Conservation (phyloP, 148 eudicot genomes). For the Rhododendron ovatum region DNA sequence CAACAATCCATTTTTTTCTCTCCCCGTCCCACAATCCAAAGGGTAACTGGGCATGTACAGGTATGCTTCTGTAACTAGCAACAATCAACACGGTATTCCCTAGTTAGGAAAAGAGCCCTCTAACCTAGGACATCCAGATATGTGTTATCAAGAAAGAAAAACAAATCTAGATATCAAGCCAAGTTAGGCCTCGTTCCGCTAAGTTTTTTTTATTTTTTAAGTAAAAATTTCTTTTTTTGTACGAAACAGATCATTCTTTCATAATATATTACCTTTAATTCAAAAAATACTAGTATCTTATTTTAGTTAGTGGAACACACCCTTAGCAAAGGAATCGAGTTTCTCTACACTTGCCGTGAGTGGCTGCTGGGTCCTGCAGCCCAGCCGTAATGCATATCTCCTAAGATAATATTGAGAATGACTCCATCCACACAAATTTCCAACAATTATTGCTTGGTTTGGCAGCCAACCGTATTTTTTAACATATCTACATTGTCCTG, state of each 20-base stretch:
- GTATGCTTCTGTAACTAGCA: too few species aligned
- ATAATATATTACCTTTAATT: too few species aligned
- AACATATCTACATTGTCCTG: neutral
- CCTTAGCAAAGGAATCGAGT: neutral
- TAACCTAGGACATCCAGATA: neutral
- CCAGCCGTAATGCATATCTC: neutral
- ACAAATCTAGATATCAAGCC: neutral
- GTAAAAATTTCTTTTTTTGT: too few species aligned
- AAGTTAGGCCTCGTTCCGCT: too few species aligned
- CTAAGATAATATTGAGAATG: neutral
- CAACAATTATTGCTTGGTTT: neutral
- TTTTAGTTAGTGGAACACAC: too few species aligned
- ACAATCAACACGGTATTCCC: neutral
- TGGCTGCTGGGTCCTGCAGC: neutral
- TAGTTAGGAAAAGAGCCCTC: neutral
- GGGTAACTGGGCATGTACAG: too few species aligned
- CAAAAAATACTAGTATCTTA: too few species aligned
- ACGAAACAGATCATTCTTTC: too few species aligned
- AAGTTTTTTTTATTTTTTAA: too few species aligned
- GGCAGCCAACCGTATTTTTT: neutral
- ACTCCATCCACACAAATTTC: neutral
- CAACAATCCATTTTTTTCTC: neutral
- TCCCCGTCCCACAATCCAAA: neutral
- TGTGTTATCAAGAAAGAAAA: neutral
- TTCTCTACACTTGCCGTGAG: neutral